Percentiles rank a stretch among this genome's conserved stretches.
Evolutionary conservation across 2,329 filamentous ascomycete genomes (phyloP).

Genomic region (Alternaria arbusti): DNA sequence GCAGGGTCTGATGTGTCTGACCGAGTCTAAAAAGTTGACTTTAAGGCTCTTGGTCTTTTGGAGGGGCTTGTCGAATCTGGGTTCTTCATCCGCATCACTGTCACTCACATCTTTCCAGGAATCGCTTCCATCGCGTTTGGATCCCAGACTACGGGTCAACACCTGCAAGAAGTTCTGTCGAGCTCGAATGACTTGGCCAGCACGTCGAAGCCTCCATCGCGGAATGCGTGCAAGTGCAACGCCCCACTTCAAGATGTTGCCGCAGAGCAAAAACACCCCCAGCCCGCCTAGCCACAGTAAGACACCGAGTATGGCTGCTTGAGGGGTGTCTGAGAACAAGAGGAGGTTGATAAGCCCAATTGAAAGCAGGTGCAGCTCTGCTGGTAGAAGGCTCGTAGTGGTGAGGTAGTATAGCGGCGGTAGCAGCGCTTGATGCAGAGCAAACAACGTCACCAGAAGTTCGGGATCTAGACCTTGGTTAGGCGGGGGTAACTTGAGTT

Average conservation of each 20-base stretch:
- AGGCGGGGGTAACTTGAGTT: constrained; percentile 40
- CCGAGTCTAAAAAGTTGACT: constrained; percentile 31
- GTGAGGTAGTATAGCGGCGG: constrained; percentile 79
- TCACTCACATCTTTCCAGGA: constrained; percentile 30
- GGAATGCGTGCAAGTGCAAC: constrained; percentile 87
- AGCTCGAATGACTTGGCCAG: constrained; percentile 52
- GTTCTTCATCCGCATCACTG: constrained; percentile 56
- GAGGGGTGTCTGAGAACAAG: constrained; percentile 72
- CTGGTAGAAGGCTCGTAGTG: constrained; percentile 83
- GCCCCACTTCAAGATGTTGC: constrained; percentile 79
- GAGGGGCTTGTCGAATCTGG: constrained; percentile 21
- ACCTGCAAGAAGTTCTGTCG: constrained; percentile 53
- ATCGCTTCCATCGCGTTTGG: constrained; percentile 33
- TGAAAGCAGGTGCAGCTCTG: constrained; percentile 88
- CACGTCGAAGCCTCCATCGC: constrained; percentile 82
- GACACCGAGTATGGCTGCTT: constrained; percentile 52
- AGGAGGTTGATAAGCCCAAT: constrained; percentile 81
- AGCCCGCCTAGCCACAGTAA: constrained; percentile 69
- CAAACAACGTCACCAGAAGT: constrained; percentile 72
- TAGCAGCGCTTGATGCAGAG: constrained; percentile 80
- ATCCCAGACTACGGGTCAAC: constrained; percentile 45
- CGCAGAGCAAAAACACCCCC: constrained; percentile 74
- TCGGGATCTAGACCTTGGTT: constrained; percentile 60
- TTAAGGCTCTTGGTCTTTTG: constrained; percentile 39
- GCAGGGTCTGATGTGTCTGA: constrained; percentile 18